phyloP scores from a whole-genome alignment of 2,329 filamentous ascomycete species.

The Lasiodiplodia hormozganensis region DNA sequence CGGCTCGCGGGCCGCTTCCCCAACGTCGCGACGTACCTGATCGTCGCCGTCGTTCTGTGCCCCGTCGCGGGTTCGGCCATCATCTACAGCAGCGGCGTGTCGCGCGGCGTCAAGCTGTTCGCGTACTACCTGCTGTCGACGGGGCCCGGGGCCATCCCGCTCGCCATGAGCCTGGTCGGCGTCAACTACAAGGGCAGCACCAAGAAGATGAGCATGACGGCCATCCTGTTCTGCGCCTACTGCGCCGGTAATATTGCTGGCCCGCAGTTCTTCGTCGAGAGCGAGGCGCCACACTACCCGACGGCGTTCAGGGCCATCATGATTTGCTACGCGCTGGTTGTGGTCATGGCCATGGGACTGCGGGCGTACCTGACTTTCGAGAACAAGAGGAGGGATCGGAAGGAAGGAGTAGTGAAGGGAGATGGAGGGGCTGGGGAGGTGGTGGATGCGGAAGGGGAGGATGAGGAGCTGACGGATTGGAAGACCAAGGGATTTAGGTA shows the following conservation, averaged over 20 bases:
- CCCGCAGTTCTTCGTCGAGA: conserved; percentile 26
- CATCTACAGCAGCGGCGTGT: conserved; percentile 19
- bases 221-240: conserved; percentile 26
- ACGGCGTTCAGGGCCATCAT: conserved; percentile 28
- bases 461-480: conserved; percentile 39
- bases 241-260: conserved; percentile 26
- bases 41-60: conserved; percentile 10
- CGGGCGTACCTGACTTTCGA: conserved; percentile 32
- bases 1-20: conserved; percentile 11
- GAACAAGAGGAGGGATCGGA: conserved; percentile 31
- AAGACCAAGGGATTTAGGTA: conserved; percentile 39
- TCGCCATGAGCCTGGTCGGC: conserved; percentile 30
- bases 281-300: conserved; percentile 27
- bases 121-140: conserved; percentile 29
- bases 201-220: conserved; percentile 39
- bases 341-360: conserved; percentile 29
- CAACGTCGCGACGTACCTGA: conserved; percentile 22
- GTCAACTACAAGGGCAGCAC: conserved; percentile 41
- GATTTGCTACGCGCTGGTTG: conserved; percentile 30
- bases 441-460: conserved; percentile 16
- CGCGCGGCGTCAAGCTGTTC: conserved; percentile 26
- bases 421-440: conserved; percentile 1
- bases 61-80: conserved; percentile 23
- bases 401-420: not conserved
- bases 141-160: conserved; percentile 14